A percentile compares a stretch with the other conserved stretches of the same genome.
These are phyloP conservation scores for Sporormia fimetaria DNA, from an alignment of 495 filamentous ascomycete genomes.

Conservation along the genomic window DNA sequence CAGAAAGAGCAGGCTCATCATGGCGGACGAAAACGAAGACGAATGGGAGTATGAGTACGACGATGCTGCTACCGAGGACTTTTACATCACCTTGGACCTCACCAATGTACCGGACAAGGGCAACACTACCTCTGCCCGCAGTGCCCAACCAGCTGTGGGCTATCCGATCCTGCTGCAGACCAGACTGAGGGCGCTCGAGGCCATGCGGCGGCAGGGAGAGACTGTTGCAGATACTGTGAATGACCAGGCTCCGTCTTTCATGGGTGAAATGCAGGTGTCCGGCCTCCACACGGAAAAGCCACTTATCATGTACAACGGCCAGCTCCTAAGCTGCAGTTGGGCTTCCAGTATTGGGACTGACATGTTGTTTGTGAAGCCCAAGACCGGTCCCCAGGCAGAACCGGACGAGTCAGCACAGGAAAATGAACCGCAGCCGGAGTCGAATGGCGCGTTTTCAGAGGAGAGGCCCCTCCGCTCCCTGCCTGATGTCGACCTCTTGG, in stretches of 20 bases:
- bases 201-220: not conserved
- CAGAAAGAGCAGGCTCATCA: too few relatives aligned
- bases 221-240: not conserved
- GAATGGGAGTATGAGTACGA: slow-evolving; percentile 58
- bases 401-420: too few relatives aligned
- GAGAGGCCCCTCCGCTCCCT: slow-evolving; percentile 27
- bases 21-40: slow-evolving; percentile 29
- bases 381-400: not conserved
- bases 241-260: not conserved
- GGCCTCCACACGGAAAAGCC: slow-evolving; percentile 64
- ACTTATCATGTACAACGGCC: slow-evolving; percentile 60
- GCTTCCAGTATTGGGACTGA: slow-evolving; percentile 68
- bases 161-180: slow-evolving; percentile 1
- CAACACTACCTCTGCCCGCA: not conserved
- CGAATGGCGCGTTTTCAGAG: too few relatives aligned
- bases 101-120: slow-evolving; percentile 9
- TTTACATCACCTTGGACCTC: slow-evolving; percentile 34
- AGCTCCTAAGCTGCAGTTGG: slow-evolving; percentile 68
- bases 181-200: slow-evolving; percentile 1
- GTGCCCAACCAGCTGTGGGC: not conserved
- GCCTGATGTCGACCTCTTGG: slow-evolving; percentile 34
- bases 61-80: slow-evolving; percentile 44
- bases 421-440: too few relatives aligned
- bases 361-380: slow-evolving; percentile 50
- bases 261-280: slow-evolving; percentile 57